A percentile compares a stretch with the other conserved stretches of the same genome.
phyloP scores from a whole-genome alignment of 2,329 filamentous ascomycete genomes.

The Trichoderma sp. region DNA sequence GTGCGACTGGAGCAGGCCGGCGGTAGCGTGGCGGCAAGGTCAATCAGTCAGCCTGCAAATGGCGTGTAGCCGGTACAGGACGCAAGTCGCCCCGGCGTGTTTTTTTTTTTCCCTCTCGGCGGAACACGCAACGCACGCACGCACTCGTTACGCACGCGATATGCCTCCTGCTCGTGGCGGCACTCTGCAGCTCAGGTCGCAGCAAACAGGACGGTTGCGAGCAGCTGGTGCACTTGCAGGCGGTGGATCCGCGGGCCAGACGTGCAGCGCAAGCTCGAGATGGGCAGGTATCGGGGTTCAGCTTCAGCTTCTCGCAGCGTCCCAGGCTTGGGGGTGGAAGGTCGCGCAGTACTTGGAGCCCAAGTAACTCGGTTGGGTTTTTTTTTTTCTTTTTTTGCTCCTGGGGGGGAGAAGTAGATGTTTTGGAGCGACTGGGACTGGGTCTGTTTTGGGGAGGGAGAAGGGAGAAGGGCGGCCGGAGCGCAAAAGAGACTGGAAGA shows the following conservation, averaged over 20 bases:
- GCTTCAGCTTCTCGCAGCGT: slow-evolving; percentile 22
- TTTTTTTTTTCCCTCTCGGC: not conserved
- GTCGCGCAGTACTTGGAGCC: slow-evolving; percentile 42
- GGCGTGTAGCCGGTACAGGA: not conserved
- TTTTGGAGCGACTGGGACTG: slow-evolving; percentile 34
- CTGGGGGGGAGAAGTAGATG: slow-evolving; percentile 37
- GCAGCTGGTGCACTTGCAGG: not conserved
- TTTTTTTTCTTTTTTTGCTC: slow-evolving; percentile 14
- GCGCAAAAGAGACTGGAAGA: slow-evolving; percentile 8
- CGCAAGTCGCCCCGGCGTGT: not conserved
- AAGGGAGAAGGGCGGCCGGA: slow-evolving; percentile 34
- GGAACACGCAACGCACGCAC: not conserved
- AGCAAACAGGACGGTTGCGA: not conserved
- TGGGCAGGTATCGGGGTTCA: slow-evolving; percentile 10
- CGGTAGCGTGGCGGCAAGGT: not conserved
- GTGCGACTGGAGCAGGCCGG: not conserved
- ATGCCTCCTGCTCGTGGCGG: not conserved
- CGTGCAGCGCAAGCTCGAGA: slow-evolving; percentile 27
- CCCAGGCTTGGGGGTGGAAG: slow-evolving; percentile 25
- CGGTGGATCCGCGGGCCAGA: slow-evolving; percentile 5
- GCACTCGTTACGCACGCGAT: not conserved
- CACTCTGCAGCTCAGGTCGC: not conserved
- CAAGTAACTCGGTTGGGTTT: slow-evolving; percentile 42
- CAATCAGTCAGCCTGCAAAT: not conserved
- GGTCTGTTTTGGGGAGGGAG: slow-evolving; percentile 29